Evolutionary conservation across 371 early-diverging fungal genomes (phyloP).

Genomic region (Blakeslea trispora): DNA sequence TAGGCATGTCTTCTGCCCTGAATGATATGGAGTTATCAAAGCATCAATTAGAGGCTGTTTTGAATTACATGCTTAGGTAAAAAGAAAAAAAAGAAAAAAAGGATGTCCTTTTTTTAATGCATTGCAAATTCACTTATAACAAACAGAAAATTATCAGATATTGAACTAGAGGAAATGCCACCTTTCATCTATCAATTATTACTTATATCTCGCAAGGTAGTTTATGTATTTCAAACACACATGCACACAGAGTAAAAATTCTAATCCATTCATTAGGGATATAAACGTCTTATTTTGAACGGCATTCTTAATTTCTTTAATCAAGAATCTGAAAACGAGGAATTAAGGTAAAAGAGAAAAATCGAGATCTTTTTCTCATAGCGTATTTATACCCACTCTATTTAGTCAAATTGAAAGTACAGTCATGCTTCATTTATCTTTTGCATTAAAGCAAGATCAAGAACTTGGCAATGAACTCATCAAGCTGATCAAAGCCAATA

Average conservation of each 20-base stretch:
- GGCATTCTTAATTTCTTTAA: conserved; percentile 26
- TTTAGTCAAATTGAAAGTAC: conserved; percentile 53
- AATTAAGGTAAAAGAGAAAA: conserved; percentile 3
- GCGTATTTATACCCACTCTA: no score
- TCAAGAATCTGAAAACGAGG: background rate
- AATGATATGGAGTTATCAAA: conserved; percentile 54
- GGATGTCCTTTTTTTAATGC: no score
- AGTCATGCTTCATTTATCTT: conserved; percentile 62
- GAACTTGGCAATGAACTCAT: conserved; percentile 60
- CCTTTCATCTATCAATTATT: conserved; percentile 59
- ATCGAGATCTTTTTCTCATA: background rate
- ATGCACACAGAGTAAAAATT: no score
- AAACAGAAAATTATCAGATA: conserved; percentile 50
- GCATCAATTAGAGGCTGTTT: conserved; percentile 38
- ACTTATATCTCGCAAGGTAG: conserved; percentile 63
- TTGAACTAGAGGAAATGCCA: conserved; percentile 60
- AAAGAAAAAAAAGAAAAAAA: background rate
- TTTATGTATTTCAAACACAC: no score
- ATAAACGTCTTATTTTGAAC: conserved; percentile 17
- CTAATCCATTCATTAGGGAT: conserved; percentile 16
- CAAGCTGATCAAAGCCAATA: conserved; percentile 54
- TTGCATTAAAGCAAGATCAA: conserved; percentile 67
- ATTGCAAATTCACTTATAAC: no score
- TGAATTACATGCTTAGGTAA: conserved; percentile 41
- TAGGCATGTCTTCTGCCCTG: conserved; percentile 48